Evolutionary conservation across 208 protist genomes (phyloP).

Genomic region (Vickermania spadyakhi): DNA sequence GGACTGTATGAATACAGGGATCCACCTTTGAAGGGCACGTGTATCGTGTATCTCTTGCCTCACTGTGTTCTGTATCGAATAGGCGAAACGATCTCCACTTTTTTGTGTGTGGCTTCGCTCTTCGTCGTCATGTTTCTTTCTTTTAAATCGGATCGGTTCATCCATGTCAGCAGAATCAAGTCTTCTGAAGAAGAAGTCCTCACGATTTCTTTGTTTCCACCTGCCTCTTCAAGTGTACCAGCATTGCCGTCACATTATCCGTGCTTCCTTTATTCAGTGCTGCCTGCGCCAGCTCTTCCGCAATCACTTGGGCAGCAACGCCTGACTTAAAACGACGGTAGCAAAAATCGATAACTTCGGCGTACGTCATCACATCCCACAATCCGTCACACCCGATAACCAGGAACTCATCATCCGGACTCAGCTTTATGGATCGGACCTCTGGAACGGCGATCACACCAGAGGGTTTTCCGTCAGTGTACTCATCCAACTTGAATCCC

Average conservation of each 20-base stretch:
- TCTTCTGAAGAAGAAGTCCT: slow-evolving; percentile 28
- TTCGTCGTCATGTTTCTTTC: too few species aligned
- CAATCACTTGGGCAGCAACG: slow-evolving; percentile 43
- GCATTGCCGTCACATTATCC: slow-evolving; percentile 84
- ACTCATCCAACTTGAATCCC: slow-evolving; percentile 82
- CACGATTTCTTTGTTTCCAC: slow-evolving; percentile 10
- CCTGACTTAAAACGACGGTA: slow-evolving; percentile 34
- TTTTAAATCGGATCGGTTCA: too few species aligned
- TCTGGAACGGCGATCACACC: slow-evolving; percentile 71
- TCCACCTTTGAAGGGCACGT: too few species aligned
- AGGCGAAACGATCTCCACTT: too few species aligned
- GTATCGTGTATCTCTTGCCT: too few species aligned
- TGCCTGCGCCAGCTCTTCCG: slow-evolving; percentile 50
- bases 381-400: slow-evolving; percentile 91
- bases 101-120: too few species aligned
- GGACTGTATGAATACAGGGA: too few species aligned
- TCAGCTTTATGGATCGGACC: slow-evolving; percentile 48
- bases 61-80: too few species aligned
- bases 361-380: slow-evolving; percentile 92
- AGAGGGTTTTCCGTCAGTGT: slow-evolving; percentile 71
- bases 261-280: slow-evolving; percentile 77
- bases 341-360: slow-evolving; percentile 80
- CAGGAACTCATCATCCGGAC: slow-evolving; percentile 83
- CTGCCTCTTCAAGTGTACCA: slow-evolving; percentile 29
- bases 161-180: too few species aligned